Evolutionary conservation across 495 filamentous ascomycete species (phyloP), one percentile per base, ranked within the genome.

Genomic region (Neurospora cerealis): DNA sequence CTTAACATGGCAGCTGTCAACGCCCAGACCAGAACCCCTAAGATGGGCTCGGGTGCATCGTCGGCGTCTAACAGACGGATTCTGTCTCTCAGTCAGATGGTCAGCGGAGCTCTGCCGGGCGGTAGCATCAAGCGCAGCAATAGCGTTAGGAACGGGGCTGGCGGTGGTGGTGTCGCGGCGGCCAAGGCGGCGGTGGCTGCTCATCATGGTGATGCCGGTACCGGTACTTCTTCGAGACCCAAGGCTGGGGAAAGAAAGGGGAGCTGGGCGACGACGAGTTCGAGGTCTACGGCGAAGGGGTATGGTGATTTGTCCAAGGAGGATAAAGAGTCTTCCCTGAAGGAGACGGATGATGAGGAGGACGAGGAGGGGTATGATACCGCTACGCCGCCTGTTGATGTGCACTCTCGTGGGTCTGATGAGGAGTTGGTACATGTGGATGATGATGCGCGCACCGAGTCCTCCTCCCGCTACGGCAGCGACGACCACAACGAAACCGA

Each of bases 1-100:
- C 80, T 87, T 42, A 83, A 78, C 73, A 83, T 85, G 77, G 83
- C 84, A 83, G 38, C 39, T 71, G 60, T 48, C 70, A 71, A 71
- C 44, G 70, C 60, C 19, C 44, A 32, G 48, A 44, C 42, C 37
- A 62, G 28, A 37, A 60, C 37, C 5, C 28, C 32, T 24, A 71
- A 54, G 48, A 38, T 62, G 21, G 32, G 42, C 15, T 32, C 72
- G 34, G 71, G 21, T 32, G 54, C 28, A 21, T 34, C 36, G 34
- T 69, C 71, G 21, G 83, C 87, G 21, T 85, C 89, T 66, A 66
- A 66, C 32, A 89, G 95, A 4, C 90, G 96, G 13, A 97, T 97
- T 75, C 87, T 95, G 48, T 96, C 93, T 71, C 88, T 98, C 46
- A 96, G 91, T 79, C 91, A 97, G 79, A 95, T 98, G 24, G 92